Conservation (phyloP, 2,329 filamentous ascomycete genomes). For the Hypoxylon sp. region DNA sequence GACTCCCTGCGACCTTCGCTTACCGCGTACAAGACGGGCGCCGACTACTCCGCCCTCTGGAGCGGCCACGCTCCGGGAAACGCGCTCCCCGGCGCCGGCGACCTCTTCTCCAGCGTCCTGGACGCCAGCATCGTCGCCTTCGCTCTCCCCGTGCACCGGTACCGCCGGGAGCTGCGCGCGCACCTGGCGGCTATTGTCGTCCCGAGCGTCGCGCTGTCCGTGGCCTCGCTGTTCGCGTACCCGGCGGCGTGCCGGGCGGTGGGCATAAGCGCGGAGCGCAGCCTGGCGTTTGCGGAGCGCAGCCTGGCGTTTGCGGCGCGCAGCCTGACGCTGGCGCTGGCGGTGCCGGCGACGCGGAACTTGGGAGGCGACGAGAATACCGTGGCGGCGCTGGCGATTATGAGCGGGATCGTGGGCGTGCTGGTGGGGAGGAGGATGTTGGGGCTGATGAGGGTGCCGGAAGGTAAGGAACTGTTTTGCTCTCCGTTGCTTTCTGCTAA, state of each 20-base stretch:
- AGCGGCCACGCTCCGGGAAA: constrained; percentile 45
- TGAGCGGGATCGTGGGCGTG: constrained; percentile 69
- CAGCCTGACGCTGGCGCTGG: constrained; percentile 70
- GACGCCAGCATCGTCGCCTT: constrained; percentile 70
- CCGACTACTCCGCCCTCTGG: constrained; percentile 66
- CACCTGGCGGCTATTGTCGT: constrained; percentile 67
- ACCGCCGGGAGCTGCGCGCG: constrained; percentile 65
- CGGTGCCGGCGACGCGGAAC: constrained; percentile 66
- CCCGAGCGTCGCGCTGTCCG: constrained; percentile 63
- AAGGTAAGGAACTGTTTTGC: constrained; percentile 54
- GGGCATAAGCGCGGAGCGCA: constrained; percentile 64
- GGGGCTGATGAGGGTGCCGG: constrained; percentile 62
- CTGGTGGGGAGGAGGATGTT: constrained; percentile 65
- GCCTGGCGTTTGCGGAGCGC: constrained; percentile 66
- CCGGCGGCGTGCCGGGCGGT: constrained; percentile 65
- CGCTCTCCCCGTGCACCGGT: constrained; percentile 71
- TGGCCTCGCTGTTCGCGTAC: constrained; percentile 68
- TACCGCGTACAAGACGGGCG: constrained; percentile 62
- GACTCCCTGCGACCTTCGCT: constrained; percentile 57
- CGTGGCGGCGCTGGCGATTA: constrained; percentile 67
- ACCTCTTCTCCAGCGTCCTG: constrained; percentile 65
- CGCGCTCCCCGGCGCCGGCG: constrained; percentile 64
- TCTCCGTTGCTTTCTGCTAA: not conserved
- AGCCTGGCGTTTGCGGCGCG: constrained; percentile 68
- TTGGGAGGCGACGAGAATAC: constrained; percentile 68